Percentiles rank a stretch among this genome's conserved stretches.
phyloP scores from a whole-genome alignment of 139 green algal species.

The Gonium pectorale region DNA sequence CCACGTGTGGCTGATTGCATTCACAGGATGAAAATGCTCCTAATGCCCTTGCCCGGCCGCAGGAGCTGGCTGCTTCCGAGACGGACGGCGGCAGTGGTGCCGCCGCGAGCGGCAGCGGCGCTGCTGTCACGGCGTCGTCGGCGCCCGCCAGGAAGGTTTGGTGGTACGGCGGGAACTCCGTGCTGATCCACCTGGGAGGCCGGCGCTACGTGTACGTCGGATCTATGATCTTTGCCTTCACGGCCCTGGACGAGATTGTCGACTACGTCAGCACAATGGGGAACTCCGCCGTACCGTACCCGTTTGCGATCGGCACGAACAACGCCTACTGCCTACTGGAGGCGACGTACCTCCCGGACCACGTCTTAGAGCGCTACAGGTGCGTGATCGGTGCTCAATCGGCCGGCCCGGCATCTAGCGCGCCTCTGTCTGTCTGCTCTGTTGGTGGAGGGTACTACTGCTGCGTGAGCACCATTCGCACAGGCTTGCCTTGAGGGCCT shows the following conservation, averaged over 20 bases:
- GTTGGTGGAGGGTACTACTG: no score
- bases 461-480: no score
- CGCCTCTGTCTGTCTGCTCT: no score
- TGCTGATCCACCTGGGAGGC: background rate
- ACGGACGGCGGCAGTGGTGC: no score
- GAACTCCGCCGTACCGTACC: slow-evolving; percentile 6
- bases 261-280: slow-evolving; percentile 17
- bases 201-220: slow-evolving; percentile 8
- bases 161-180: slow-evolving; percentile 18
- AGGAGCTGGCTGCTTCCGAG: no score
- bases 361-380: background rate
- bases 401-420: no score
- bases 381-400: no score
- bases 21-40: no score
- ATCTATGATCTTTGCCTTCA: background rate
- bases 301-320: background rate
- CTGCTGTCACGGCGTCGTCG: background rate
- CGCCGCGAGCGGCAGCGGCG: no score
- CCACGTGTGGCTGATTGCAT: no score
- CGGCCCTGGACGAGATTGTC: background rate
- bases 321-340: slow-evolving; percentile 16
- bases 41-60: no score
- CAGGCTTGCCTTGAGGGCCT: no score
- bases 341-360: background rate
- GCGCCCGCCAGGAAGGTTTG: background rate